A percentile compares a stretch with the other conserved stretches of the same genome.
Conservation (phyloP, 129 eudicot species). For the Pseudognaphalium luteoalbum region DNA sequence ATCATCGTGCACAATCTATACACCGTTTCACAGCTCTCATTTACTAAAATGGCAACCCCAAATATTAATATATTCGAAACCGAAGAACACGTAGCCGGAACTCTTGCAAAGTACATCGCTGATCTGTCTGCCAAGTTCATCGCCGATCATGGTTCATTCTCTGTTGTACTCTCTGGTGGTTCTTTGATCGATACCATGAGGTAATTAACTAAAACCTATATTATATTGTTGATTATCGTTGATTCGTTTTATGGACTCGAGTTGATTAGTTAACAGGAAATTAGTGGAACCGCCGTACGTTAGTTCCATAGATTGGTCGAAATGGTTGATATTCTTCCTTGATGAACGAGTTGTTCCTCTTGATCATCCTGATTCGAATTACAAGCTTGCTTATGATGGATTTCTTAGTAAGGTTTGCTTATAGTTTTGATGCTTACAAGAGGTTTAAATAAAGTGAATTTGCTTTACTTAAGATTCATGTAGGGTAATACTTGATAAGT, state of each 20-base stretch:
- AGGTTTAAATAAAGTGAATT: too few relatives aligned
- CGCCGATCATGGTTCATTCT: conserved; percentile 60
- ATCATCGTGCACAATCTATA: not conserved
- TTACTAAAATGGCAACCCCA: conserved; percentile 24
- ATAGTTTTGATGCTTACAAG: too few relatives aligned
- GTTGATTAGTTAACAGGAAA: conserved; percentile 34
- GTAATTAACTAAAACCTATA: conserved; percentile 43
- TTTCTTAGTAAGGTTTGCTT: conserved; percentile 63
- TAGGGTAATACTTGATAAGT: too few relatives aligned
- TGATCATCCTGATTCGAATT: conserved; percentile 62
- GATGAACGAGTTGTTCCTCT: conserved; percentile 84
- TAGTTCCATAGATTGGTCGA: conserved; percentile 57
- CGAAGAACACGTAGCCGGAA: conserved; percentile 58
- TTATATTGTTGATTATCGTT: conserved; percentile 24
- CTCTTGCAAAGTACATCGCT: conserved; percentile 58
- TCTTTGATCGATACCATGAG: conserved; percentile 56
- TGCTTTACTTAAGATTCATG: too few relatives aligned
- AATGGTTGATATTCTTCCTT: conserved; percentile 67
- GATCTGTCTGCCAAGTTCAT: conserved; percentile 52
- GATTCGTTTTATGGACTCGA: not conserved
- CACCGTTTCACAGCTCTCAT: too few relatives aligned
- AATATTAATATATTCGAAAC: conserved; percentile 39
- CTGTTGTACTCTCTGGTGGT: conserved; percentile 81
- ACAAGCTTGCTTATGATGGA: conserved; percentile 65
- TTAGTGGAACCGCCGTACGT: conserved; percentile 51